Conservation (phyloP, 495 filamentous ascomycete genomes). For the Acidiella bohemica region DNA sequence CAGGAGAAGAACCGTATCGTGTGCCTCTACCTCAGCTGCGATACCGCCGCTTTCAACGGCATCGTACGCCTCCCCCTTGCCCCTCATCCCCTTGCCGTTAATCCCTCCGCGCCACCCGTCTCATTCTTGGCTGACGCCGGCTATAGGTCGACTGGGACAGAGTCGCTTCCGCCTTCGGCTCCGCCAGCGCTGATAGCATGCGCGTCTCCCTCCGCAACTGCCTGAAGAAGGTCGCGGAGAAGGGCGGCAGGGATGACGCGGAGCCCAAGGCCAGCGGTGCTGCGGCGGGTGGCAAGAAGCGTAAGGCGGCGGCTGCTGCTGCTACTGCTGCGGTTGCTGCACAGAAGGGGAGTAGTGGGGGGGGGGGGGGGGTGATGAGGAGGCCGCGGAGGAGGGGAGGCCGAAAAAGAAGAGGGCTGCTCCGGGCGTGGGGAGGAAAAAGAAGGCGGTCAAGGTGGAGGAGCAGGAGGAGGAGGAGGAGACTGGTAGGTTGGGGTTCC, state of each 20-base stretch:
- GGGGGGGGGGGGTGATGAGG: conserved; percentile 4
- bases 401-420: too few species aligned
- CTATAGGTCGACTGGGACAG: conserved; percentile 16
- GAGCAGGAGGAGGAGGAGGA: neutral
- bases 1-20: conserved; percentile 16
- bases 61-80: neutral
- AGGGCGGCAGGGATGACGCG: conserved; percentile 1
- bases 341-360: too few species aligned
- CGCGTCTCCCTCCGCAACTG: conserved; percentile 2
- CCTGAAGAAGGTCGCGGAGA: conserved; percentile 13
- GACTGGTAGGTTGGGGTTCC: neutral
- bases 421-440: conserved; percentile 8
- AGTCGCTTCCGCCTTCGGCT: conserved; percentile 8
- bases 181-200: conserved; percentile 14
- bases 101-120: too few species aligned
- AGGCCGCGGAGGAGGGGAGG: conserved; percentile 10
- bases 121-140: neutral
- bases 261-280: conserved; percentile 1
- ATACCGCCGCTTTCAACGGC: conserved; percentile 1
- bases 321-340: too few species aligned
- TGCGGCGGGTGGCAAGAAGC: conserved; percentile 7
- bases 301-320: conserved; percentile 8
- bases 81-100: neutral
- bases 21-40: conserved; percentile 10
- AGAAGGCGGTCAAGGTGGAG: conserved; percentile 2